Evolutionary conservation across 805 yeast species (phyloP).

Genomic region (Yamadazyma tumulicola): DNA sequence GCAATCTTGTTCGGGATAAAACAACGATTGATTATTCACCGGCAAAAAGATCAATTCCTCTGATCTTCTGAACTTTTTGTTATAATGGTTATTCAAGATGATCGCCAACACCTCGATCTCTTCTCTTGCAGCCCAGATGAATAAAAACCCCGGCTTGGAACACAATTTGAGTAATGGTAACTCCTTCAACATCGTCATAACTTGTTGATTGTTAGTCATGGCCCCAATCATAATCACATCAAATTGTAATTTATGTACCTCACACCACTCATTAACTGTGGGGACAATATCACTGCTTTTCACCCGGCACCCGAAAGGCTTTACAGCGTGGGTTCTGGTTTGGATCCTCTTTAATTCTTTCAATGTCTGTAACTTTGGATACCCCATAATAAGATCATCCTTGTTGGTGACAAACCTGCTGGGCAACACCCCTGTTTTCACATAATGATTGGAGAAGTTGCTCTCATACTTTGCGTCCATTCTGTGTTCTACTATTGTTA

Average conservation of each 20-base stretch:
- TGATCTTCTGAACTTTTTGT: conserved; percentile 73
- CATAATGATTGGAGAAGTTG: conserved; percentile 68
- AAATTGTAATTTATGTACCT: conserved; percentile 56
- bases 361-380: conserved; percentile 74
- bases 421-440: conserved; percentile 63
- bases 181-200: conserved; percentile 56
- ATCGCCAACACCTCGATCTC: conserved; percentile 62
- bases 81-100: conserved; percentile 48
- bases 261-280: conserved; percentile 60
- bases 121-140: conserved; percentile 82
- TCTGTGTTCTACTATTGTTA: too few species aligned
- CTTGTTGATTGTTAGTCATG: conserved; percentile 67
- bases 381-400: conserved; percentile 69
- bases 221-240: conserved; percentile 94
- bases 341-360: conserved; percentile 64
- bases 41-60: conserved; percentile 87
- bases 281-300: conserved; percentile 33
- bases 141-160: conserved; percentile 81
- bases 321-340: conserved; percentile 47
- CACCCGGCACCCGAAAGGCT: conserved; percentile 65
- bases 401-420: conserved; percentile 63
- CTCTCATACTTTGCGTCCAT: too few species aligned
- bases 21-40: conserved; percentile 58
- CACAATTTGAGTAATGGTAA: conserved; percentile 72
- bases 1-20: conserved; percentile 54